Conservation (phyloP, 2,329 filamentous ascomycete species). For the Teratosphaeria gauchensis region DNA sequence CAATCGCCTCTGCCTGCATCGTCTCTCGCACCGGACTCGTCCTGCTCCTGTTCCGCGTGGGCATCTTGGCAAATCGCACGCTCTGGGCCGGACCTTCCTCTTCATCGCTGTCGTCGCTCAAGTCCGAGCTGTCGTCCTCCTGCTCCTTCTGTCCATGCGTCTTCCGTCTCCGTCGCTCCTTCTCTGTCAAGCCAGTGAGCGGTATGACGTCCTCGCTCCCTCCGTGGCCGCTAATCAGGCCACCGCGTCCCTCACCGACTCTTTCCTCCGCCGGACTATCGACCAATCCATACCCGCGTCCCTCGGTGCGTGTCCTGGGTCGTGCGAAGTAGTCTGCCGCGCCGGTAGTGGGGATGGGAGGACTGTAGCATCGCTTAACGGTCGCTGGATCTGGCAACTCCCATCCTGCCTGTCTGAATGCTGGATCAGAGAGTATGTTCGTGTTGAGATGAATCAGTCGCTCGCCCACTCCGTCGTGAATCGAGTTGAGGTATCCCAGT, state of each 20-base stretch:
- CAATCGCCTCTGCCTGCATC: slow-evolving; percentile 5
- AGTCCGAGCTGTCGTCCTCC: slow-evolving; percentile 75
- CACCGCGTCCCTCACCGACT: slow-evolving; percentile 54
- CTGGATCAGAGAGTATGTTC: slow-evolving; percentile 65
- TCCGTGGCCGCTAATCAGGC: slow-evolving; percentile 59
- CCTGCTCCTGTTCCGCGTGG: slow-evolving; percentile 5
- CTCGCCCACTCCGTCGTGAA: slow-evolving; percentile 77
- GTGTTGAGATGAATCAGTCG: slow-evolving; percentile 74
- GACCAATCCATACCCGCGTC: slow-evolving; percentile 11
- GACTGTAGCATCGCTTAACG: slow-evolving; percentile 75
- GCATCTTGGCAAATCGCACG: slow-evolving; percentile 20
- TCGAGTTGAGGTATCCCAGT: slow-evolving; percentile 67
- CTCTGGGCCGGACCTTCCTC: slow-evolving; percentile 45
- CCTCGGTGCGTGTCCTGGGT: slow-evolving; percentile 16
- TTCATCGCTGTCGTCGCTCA: slow-evolving; percentile 77
- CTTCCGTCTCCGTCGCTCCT: slow-evolving; percentile 51
- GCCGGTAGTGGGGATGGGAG: slow-evolving; percentile 73
- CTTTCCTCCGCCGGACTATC: slow-evolving; percentile 44
- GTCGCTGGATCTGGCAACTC: slow-evolving; percentile 58
- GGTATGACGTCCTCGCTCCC: slow-evolving; percentile 58
- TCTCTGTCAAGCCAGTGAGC: slow-evolving; percentile 40
- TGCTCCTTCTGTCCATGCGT: slow-evolving; percentile 49
- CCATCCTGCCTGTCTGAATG: slow-evolving; percentile 79
- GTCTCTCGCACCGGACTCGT: neutral
- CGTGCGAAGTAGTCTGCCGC: slow-evolving; percentile 72